These are phyloP conservation scores for Pythium myriotylum DNA, from an alignment of 352 stramenopile genomes.

Conservation along the genomic window DNA sequence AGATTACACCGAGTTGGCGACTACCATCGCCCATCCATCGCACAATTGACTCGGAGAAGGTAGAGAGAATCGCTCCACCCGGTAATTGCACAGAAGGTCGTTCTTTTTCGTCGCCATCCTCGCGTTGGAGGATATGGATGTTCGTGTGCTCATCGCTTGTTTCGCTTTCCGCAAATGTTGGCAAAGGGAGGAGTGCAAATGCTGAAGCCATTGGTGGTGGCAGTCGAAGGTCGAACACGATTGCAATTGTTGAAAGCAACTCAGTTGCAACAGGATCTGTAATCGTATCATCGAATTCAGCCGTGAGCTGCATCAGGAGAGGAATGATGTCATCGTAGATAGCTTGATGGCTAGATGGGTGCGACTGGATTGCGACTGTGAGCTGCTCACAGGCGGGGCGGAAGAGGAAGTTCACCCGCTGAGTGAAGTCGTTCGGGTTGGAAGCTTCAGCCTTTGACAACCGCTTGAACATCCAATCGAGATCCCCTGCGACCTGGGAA, in stretches of 20 bases:
- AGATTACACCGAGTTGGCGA: conserved; percentile 7
- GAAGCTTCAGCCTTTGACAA: conserved; percentile 38
- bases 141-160: conserved; percentile 41
- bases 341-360: conserved; percentile 33
- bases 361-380: conserved; percentile 68
- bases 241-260: conserved; percentile 51
- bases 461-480: conserved; percentile 60
- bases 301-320: conserved; percentile 33
- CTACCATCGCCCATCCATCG: conserved; percentile 10
- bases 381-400: conserved; percentile 63
- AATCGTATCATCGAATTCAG: conserved; percentile 18
- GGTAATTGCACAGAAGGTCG: neutral
- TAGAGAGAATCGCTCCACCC: neutral
- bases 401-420: conserved; percentile 51
- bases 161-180: conserved; percentile 57
- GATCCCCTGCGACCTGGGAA: conserved; percentile 40
- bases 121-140: conserved; percentile 28
- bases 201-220: conserved; percentile 38
- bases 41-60: conserved; percentile 15
- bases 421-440: neutral
- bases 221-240: conserved; percentile 59
- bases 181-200: conserved; percentile 57
- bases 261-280: conserved; percentile 54
- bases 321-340: conserved; percentile 63
- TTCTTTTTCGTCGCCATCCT: conserved; percentile 11